Percentiles rank a stretch among this genome's conserved stretches.
Evolutionary conservation across 768 basidiomycete genomes (phyloP).

Genomic region (Auricularia sp.): DNA sequence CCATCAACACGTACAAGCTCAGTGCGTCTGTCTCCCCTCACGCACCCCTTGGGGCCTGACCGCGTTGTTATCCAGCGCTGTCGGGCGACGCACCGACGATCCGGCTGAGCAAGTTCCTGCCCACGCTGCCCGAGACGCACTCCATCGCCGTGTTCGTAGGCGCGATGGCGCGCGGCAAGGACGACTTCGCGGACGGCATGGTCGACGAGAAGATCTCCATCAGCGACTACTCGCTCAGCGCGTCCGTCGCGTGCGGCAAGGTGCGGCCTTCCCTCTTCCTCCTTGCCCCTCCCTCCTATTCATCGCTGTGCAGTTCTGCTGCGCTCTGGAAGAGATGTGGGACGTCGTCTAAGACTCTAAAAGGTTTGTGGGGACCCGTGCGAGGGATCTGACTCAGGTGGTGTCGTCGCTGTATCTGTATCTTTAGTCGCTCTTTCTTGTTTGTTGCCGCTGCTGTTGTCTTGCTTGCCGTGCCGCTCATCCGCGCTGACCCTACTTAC

Average conservation of each 20-base stretch:
- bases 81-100: slow-evolving; percentile 84
- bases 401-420: no score
- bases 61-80: slow-evolving; percentile 44
- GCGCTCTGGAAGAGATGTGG: slow-evolving; percentile 90
- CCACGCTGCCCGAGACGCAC: slow-evolving; percentile 77
- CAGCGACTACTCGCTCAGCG: slow-evolving; percentile 86
- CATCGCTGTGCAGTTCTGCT: slow-evolving; percentile 60
- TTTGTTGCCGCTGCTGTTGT: no score
- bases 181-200: slow-evolving; percentile 91
- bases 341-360: slow-evolving; percentile 55
- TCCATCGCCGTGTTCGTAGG: slow-evolving; percentile 93
- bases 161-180: slow-evolving; percentile 89
- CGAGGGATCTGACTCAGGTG: no score
- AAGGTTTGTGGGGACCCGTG: no score
- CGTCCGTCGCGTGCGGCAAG: slow-evolving; percentile 94
- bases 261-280: slow-evolving; percentile 33
- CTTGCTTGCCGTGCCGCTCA: no score
- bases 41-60: not conserved
- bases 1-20: slow-evolving; percentile 89
- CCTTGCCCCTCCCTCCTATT: not conserved
- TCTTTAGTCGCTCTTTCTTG: no score
- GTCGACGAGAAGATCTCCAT: slow-evolving; percentile 97
- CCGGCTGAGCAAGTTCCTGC: slow-evolving; percentile 73
- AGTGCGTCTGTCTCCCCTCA: slow-evolving; percentile 41
- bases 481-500: no score